Evolutionary conservation across 495 filamentous ascomycete genomes (phyloP).

Genomic region (Penicillium manginii): DNA sequence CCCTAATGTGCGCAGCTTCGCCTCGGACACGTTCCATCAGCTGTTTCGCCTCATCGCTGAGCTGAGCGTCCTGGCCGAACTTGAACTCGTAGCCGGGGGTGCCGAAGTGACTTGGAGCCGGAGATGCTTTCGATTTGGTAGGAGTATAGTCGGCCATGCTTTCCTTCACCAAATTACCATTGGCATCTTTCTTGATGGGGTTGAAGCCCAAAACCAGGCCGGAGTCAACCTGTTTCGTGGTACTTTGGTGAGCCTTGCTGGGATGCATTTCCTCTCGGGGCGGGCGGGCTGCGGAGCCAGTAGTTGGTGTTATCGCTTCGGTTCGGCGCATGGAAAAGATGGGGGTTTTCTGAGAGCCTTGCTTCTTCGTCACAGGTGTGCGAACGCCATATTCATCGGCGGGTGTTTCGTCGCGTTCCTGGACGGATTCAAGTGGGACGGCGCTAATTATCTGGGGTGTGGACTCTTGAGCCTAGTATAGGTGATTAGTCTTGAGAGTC

Average conservation of each 20-base stretch:
- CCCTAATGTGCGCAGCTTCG: conserved; percentile 69
- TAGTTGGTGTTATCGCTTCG: conserved; percentile 57
- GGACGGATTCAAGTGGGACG: conserved; percentile 36
- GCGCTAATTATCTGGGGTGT: conserved; percentile 17
- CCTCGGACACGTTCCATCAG: conserved; percentile 78
- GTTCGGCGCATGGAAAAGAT: conserved; percentile 16
- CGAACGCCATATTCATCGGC: conserved; percentile 17
- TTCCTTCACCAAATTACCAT: conserved; percentile 43
- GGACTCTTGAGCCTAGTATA: conserved; percentile 12
- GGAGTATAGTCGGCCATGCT: conserved; percentile 41
- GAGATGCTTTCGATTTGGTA: conserved; percentile 45
- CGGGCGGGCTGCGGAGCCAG: conserved; percentile 42
- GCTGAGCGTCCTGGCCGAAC: conserved; percentile 61
- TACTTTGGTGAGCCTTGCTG: conserved; percentile 71
- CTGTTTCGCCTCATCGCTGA: conserved; percentile 72
- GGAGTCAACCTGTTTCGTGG: conserved; percentile 67
- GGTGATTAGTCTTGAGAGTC: conserved; percentile 10
- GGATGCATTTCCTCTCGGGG: conserved; percentile 77
- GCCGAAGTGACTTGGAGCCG: conserved; percentile 43
- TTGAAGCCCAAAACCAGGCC: conserved; percentile 69
- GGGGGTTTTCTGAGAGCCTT: conserved; percentile 21
- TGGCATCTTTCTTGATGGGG: conserved; percentile 56
- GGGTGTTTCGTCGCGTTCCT: conserved; percentile 43
- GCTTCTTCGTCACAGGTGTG: conserved; percentile 27
- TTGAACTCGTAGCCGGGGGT: conserved; percentile 78